Evolutionary conservation across 192 early-diverging fungal species (phyloP), one percentile per base, ranked within the genome.

Genomic region (Cetraspora pellucida): DNA sequence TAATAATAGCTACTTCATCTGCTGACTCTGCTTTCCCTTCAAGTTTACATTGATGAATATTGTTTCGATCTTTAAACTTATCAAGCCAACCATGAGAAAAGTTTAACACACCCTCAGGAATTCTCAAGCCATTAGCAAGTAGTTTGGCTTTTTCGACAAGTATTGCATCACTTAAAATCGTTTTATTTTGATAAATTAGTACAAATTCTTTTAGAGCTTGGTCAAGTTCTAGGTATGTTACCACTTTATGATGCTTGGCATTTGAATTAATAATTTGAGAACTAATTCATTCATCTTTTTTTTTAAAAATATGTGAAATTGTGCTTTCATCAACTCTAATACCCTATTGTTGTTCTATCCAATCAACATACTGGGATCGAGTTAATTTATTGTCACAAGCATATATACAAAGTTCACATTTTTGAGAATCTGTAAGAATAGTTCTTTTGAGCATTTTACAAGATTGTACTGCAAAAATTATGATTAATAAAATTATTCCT

Each of bases 61-160:
- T 77, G 66, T 84, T 76, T 43, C 74, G 59, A 37, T 77, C 27
- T 64, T 85, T 85, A 59, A 84, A 84, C 50, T 82, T 84, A 66
- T 77, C 58, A 58, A 84, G 77, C 83, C 78, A 84, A 1, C 78
- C 78, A 45, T 57, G 19, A 57, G n/a, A 57, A 57, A 57, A 57
- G 31, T 37, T n/a, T 37, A 37, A 37, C 5, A 5, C 31, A 37
- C 31, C 31, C 31, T 37, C 31, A 37, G 31, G 31, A 37, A 37
- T 37, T 37, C 31, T 5, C 31, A 37, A 37, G 31, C 31, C 5
- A 37, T 37, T 37, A 5, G 31, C 31, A n/a, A n/a, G n/a, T n/a
- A n/a, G n/a, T n/a, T n/a, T n/a, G n/a, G n/a, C n/a, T n/a, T n/a
- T n/a, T n/a, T n/a, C n/a, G 31, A 37, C 31, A 37, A 37, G 31